Conservation (phyloP, 73 alveolate genomes). For the Paramecium sexaurelia region DNA sequence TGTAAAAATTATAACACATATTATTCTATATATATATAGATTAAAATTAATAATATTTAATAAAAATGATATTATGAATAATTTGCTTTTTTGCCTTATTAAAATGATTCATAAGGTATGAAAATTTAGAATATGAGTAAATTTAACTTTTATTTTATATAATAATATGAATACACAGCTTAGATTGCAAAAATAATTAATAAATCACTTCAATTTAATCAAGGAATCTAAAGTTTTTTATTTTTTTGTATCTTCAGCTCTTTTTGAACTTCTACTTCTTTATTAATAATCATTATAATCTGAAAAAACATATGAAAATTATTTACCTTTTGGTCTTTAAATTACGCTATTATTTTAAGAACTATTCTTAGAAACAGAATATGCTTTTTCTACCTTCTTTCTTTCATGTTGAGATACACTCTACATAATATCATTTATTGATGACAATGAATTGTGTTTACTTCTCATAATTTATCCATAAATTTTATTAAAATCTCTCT, state of each 20-base stretch:
- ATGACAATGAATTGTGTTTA: conserved; percentile 8
- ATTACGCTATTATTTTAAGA: not conserved
- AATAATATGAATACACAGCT: not conserved
- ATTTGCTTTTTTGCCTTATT: not conserved
- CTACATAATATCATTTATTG: conserved; percentile 10
- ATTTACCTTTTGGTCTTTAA: not conserved
- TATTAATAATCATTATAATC: not conserved
- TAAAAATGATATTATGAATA: not conserved
- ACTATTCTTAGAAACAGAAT: not conserved
- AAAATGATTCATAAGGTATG: too few relatives aligned
- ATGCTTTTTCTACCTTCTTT: not conserved
- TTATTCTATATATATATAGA: not conserved
- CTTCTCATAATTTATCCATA: not conserved
- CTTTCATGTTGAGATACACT: not conserved
- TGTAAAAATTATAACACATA: not conserved
- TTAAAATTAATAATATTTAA: not conserved
- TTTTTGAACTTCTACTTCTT: not conserved
- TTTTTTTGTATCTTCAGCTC: not conserved
- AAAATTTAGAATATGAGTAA: too few relatives aligned
- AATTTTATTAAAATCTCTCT: not conserved
- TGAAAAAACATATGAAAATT: not conserved
- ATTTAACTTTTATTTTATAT: too few relatives aligned
- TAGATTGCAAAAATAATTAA: not conserved
- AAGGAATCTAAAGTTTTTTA: not conserved
- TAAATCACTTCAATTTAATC: not conserved